phyloP scores from a whole-genome alignment of 163 green algal species.

The Coccomyxa subellipsoidea region DNA sequence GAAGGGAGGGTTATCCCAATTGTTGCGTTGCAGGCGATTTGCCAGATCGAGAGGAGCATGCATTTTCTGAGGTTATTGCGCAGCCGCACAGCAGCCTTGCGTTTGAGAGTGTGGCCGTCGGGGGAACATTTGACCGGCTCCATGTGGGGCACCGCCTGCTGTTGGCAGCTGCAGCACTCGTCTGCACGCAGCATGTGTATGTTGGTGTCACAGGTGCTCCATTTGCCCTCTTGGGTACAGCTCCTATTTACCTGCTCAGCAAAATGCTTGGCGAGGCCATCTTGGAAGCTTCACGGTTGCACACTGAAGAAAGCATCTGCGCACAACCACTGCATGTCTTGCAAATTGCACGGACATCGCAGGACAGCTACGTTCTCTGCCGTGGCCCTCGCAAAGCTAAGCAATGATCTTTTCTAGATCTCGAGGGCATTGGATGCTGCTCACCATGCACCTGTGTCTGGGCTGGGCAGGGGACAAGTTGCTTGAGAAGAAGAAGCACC shows the following conservation, averaged over 20 bases:
- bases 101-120: conserved; percentile 74
- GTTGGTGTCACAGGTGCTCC: conserved; percentile 78
- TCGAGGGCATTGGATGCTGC: neutral
- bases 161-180: conserved; percentile 72
- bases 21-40: neutral
- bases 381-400: too few relatives aligned
- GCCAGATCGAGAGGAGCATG: neutral
- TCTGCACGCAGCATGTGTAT: conserved; percentile 53
- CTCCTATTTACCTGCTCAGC: too few relatives aligned
- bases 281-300: too few relatives aligned
- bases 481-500: conserved; percentile 68
- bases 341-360: too few relatives aligned
- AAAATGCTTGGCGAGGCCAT: too few relatives aligned
- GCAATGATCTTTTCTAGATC: too few relatives aligned
- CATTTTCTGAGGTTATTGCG: neutral
- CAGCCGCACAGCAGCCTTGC: conserved; percentile 16
- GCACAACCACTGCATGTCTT: too few relatives aligned
- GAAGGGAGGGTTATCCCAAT: too few relatives aligned
- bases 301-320: too few relatives aligned
- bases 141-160: conserved; percentile 91
- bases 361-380: too few relatives aligned
- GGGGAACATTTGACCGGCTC: conserved; percentile 92
- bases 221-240: neutral
- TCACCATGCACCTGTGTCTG: neutral
- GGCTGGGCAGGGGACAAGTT: conserved; percentile 62